Base-by-base conservation (phyloP, 768 basidiomycete species). In the Clavaria fumosa region DNA sequence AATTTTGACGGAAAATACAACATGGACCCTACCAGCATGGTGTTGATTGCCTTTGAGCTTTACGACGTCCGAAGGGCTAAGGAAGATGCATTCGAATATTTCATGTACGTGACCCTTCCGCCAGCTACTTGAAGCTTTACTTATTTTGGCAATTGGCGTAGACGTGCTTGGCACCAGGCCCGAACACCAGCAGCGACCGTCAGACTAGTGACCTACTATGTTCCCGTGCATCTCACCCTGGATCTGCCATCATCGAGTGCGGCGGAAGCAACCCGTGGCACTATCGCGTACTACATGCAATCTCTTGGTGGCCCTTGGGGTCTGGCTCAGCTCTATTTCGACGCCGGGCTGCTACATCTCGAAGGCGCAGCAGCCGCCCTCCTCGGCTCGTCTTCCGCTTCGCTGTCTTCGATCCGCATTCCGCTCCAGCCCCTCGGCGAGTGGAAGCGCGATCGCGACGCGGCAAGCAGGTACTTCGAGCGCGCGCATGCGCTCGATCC, bases 11-110 rank as follows among this genome's bases (percentile, higher is more conserved):
- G 70, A 32, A 66, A 69, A 47, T 86, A 79, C 46, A 85, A 86
- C 46, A 83, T 86, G 79, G 83, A 86, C 52, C 75, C 83, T 1
- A 86, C 83, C 10, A 85, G 82, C 55, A 59, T 86, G 19, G 72
- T 75, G 1, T 56, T 85, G 37, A 67, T 75, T 42, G 83, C 68
- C 6, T 58, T 83, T 30, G 83, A 86, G 46, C 50, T 77, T 27
- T 68, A 69, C 34, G 82, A 85, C 51, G 81, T 86, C 34, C 66
- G 78, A 33, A 75, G 75, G 50, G 70, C 83, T 35, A 72, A 67
- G 41, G 76, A 79, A 31, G 77, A 75, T 42, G 83, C 83, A 3
- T 86, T 86, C 45, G 82, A 85, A 57, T 82, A 68, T 46, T 81
- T 84, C 46, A 53, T 82, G 82, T 37, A 23, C 31, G 30, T 4